Evolutionary conservation across 140 eudicot genomes (phyloP), one percentile per base, ranked within the genome.

Genomic region (Senecio squalidus): DNA sequence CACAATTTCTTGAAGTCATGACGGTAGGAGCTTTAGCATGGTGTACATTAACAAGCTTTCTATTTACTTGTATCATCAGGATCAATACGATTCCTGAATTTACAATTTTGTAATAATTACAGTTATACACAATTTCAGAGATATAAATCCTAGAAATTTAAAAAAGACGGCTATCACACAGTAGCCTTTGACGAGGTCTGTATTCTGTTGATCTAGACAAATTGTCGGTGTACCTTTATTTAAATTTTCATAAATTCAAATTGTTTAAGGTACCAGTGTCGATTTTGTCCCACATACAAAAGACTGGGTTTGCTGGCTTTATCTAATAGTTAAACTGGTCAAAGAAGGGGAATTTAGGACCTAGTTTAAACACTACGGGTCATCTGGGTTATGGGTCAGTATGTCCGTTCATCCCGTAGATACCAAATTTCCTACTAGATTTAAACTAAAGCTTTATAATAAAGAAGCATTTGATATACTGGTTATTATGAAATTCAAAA

Each of bases 21-120:
- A 38, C 11, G 49, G 29, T 60, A 70, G 76, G 70, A 61, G 28
- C 48, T 60, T 17, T 70, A 60, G 63, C 21, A 59, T 69, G 39
- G 29, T 70, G 70, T 70, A 70, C 70, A 60, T 52, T 43, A 53
- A 31, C 24, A 60, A 39, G 50, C 36, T 13, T 39, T 55, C 13
- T 26, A 6, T 43, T 28, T 41, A 43, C 36, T 55, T 55, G 40
- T 28, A 43, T 39, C 45, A 66, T 66, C 44, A 40, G 36, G 53
- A 34, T 26, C 27, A 57, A 44, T 43, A 22, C 31, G 21, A 39
- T 60, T 58, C 24, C 10, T 69, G 41, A 70, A 61, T 51, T 30
- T 41, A 54, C 60, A 63, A n/a, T n/a, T n/a, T 18, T 55, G 18
- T 64, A 55, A 64, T 31, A 47, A n/a, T 48, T 45, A 70, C 57